Evolutionary conservation across 441 rosid genomes (phyloP).

Genomic region (Erodium chrysanthum): DNA sequence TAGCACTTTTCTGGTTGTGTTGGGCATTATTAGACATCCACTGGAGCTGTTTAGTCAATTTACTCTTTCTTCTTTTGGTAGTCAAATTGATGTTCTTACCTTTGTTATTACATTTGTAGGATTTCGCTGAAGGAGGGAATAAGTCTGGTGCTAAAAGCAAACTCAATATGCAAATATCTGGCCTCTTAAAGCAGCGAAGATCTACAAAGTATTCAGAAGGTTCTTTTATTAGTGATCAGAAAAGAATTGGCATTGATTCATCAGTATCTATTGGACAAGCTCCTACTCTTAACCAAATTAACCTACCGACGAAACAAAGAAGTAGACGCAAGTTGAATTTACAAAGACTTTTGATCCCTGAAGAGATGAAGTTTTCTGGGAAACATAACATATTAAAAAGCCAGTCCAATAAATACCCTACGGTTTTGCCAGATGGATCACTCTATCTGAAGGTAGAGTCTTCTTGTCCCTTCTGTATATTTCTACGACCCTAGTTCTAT

Average conservation of each 20-base stretch:
- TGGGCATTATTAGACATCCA: not conserved
- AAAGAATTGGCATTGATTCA: constrained; percentile 26
- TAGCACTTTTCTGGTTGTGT: constrained; percentile 11
- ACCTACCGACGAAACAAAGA: constrained; percentile 34
- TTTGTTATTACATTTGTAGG: constrained; percentile 31
- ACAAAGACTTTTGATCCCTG: constrained; percentile 32
- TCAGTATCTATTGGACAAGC: constrained; percentile 31
- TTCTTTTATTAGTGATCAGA: constrained; percentile 32
- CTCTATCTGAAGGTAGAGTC: constrained; percentile 38
- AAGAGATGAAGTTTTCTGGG: constrained; percentile 34
- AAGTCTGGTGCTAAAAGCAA: constrained; percentile 34
- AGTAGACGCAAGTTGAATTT: constrained; percentile 59
- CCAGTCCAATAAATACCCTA: constrained; percentile 24
- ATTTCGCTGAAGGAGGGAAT: constrained; percentile 36
- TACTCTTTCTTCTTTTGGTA: constrained; percentile 11
- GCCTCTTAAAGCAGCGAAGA: constrained; percentile 42
- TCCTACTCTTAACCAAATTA: constrained; percentile 34
- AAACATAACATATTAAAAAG: constrained; percentile 24
- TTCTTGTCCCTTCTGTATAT: constrained; percentile 14
- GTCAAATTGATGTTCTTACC: constrained; percentile 6
- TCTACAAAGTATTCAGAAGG: constrained; percentile 30
- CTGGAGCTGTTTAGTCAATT: not conserved
- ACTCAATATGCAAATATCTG: constrained; percentile 33
- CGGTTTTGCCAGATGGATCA: constrained; percentile 27
- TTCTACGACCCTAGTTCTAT: not conserved